phyloP scores from a whole-genome alignment of 306 rosid species.

The Vachellia collinsii region DNA sequence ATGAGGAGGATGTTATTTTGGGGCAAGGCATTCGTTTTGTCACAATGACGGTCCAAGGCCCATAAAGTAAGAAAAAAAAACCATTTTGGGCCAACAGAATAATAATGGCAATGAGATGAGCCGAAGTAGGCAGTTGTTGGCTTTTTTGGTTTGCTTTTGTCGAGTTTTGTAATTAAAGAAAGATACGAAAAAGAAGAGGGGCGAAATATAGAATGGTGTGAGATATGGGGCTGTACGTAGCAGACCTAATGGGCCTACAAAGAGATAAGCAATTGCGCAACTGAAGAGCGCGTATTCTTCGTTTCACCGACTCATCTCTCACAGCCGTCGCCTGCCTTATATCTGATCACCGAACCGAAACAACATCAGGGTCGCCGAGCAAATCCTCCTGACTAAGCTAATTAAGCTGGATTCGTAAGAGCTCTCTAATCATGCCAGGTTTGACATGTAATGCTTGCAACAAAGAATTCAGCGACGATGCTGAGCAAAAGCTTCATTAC shows the following conservation, averaged over 20 bases:
- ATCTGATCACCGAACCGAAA: background rate
- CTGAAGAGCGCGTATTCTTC: background rate
- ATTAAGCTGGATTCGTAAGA: background rate
- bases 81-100: no score
- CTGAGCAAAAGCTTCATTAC: constrained; percentile 84
- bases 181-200: background rate
- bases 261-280: constrained; percentile 16
- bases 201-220: background rate
- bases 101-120: no score
- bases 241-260: background rate
- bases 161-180: background rate
- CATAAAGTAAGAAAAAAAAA: no score
- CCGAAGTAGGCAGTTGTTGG: no score
- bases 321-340: constrained; percentile 25
- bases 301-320: constrained; percentile 41
- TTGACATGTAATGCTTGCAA: constrained; percentile 91
- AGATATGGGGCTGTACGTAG: background rate
- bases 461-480: constrained; percentile 67
- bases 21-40: no score
- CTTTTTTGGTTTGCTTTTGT: no score
- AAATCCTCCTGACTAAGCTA: background rate
- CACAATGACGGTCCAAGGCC: no score
- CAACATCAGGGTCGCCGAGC: background rate
- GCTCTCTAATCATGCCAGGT: constrained; percentile 55
- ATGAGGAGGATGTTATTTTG: no score